These are phyloP conservation scores for Yarrowia deformans DNA, from an alignment of 805 yeast genomes.

Conservation along the genomic window DNA sequence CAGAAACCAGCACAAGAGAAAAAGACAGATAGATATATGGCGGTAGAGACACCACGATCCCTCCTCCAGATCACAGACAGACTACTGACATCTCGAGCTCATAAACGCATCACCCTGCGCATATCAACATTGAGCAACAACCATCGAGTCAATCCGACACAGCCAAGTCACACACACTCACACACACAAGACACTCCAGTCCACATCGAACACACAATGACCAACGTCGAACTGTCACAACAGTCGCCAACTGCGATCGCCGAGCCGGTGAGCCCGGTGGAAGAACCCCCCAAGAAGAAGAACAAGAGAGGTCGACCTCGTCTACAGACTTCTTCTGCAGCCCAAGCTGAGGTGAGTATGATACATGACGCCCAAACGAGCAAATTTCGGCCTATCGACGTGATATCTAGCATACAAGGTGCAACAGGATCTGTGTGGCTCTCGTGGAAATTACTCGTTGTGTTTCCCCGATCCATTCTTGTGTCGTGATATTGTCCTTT, in stretches of 20 bases:
- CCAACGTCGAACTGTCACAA: conserved; percentile 5
- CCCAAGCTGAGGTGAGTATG: conserved; percentile 40
- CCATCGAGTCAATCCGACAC: too few species aligned
- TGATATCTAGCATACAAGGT: conserved; percentile 14
- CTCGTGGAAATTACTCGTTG: not conserved
- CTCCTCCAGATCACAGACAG: conserved; percentile 1
- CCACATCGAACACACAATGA: not conserved
- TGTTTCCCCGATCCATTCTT: not conserved
- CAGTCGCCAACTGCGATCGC: conserved; percentile 1
- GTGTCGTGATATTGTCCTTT: not conserved
- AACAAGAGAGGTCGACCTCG: conserved; percentile 42
- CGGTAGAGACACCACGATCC: conserved; percentile 11
- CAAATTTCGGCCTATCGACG: not conserved
- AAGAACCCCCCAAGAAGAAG: conserved; percentile 39
- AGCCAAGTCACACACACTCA: not conserved
- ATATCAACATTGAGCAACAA: not conserved
- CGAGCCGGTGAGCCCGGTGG: conserved; percentile 9
- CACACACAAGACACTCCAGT: not conserved
- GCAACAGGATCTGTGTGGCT: not conserved
- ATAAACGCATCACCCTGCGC: not conserved
- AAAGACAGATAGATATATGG: conserved; percentile 33
- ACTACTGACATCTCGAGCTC: not conserved
- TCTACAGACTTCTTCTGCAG: conserved; percentile 35
- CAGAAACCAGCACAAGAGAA: conserved; percentile 16
- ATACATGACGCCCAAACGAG: not conserved